Base-by-base conservation (phyloP, 1,284 basidiomycete genomes). In the Apiotrichum brassicae region DNA sequence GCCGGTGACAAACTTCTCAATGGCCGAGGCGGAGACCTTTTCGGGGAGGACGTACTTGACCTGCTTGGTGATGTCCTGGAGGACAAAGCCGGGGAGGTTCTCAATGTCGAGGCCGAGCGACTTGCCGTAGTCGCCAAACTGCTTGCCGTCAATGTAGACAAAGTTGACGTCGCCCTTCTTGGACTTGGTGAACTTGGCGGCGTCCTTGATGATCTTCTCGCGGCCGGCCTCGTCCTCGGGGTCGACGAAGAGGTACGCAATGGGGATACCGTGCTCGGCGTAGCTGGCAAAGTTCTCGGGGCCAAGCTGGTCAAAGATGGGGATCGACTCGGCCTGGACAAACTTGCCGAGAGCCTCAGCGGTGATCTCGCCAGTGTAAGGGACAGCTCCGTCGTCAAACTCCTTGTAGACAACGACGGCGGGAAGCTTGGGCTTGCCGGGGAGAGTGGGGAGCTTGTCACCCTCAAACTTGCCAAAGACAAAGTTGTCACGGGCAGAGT, bases 131-230 rank as follows among this genome's bases (percentile, higher is more conserved):
- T 97, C 91, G 65, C 81, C 83, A 66, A 93, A 99, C 75, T 91
- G 92, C 76, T 85, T 77, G 20, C 88, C 92, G 72, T 99, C 95
- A 64, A 99, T 98, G 85, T 85, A 95, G 59, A 98, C 94, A 75
- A 98, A 94, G 84, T 95, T 97, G 70, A 97, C 65, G 76, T 88
- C 85, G 66, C 83, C 82, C 75, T 88, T 91, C 79, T 82, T 81
- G 67, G 83, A 81, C 54, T 82, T 78, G 24, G 94, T 93, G 49
- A 94, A 70, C 2, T 87, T 82, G 63, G 79, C 81, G 62, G 97
- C 72, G 48, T 79, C 75, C 38, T 84, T 82, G 58, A 94, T 78
- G 49, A 85, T 74, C 39, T 77, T 76, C 22, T 86, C 79, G 63
- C 81, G 84, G 54, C 79, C 77, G 18, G 56, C 33, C 13, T 52